Evolutionary conservation across 164 flowering plant species (phyloP), one percentile per base, ranked within the genome.

Genomic region (Brasenia schreberi): DNA sequence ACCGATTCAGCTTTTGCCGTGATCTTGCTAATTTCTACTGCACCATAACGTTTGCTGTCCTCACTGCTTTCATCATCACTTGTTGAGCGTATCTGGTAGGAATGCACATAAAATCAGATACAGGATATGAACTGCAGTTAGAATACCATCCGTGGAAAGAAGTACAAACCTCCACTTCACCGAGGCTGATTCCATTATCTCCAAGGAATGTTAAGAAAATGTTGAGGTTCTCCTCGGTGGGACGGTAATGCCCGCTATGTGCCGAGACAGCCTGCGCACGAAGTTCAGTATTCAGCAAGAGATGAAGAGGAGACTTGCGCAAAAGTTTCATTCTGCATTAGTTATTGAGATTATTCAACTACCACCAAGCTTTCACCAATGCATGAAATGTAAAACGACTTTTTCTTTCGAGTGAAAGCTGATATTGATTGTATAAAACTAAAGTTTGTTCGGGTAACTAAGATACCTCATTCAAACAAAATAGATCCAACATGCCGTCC

Each of bases 221-320:
- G 6, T 70, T 81, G 61, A 89, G 85, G 64, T 76, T 77, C 39
- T 87, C 96, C 19, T 87, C 90, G 27, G 85, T 83, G 68, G 95
- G 98, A 58, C 84, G 80, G 72, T 94, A 91, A 73, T 91, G 98
- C 33, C 97, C 98, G 75, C 98, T 90, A 70, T 89, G 86, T 11
- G 95, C 82, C 59, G 96, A 91, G 72, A 94, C 79, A 53, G 83
- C 77, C 97, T 94, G 89, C 63, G 79, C 76, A 12, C 0, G 63
- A 52, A 66, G 62, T 5, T 14, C 10, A 49, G 16, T 49, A 49
- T 49, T 49, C 56, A 49, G 56, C 56, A 9, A 9, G 10, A 49
- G 56, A 9, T 49, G 16, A 9, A 49, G 4, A 9, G 16, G 4
- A 49, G 16, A 49, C 16, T 9, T 49, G 14, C 9, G 16, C 9